These are phyloP conservation scores for Fusarium luffae DNA, from an alignment of 2,329 filamentous ascomycete species.

Conservation along the genomic window DNA sequence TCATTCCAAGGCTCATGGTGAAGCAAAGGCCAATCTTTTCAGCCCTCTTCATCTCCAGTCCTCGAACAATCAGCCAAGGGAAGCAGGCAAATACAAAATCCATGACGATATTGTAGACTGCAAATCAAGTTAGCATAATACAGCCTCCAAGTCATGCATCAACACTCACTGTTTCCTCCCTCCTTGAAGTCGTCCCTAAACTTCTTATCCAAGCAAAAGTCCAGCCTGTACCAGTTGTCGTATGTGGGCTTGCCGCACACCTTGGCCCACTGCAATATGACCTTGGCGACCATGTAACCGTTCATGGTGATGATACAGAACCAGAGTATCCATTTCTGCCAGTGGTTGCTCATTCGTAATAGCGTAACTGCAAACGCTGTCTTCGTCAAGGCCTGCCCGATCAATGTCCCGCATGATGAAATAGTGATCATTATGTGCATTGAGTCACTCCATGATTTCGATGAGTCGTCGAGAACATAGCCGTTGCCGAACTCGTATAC, in stretches of 20 bases:
- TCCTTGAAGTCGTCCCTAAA: conserved; percentile 60
- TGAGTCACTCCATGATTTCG: conserved; percentile 59
- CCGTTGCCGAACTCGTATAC: conserved; percentile 60
- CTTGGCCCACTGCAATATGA: conserved; percentile 61
- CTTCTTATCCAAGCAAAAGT: conserved; percentile 55
- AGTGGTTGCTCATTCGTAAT: conserved; percentile 57
- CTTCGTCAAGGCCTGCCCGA: conserved; percentile 52
- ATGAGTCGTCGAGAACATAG: conserved; percentile 54
- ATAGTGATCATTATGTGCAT: conserved; percentile 65
- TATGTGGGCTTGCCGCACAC: conserved; percentile 57
- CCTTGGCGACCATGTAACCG: conserved; percentile 58
- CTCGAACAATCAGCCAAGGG: conserved; percentile 62
- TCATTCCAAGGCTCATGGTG: conserved; percentile 63
- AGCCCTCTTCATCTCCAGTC: conserved; percentile 58
- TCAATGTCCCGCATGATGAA: conserved; percentile 52
- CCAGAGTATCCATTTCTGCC: conserved; percentile 58
- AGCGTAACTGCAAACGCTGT: conserved; percentile 53
- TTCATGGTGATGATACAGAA: conserved; percentile 63
- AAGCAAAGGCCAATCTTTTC: conserved; percentile 63
- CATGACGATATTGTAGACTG: conserved; percentile 65
- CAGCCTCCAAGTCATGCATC: accelerated
- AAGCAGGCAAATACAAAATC: conserved; percentile 63
- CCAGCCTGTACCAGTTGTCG: conserved; percentile 59
- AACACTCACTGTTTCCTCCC: conserved; percentile 59
- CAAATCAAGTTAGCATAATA: background rate